Evolutionary conservation across 108 stramenopile species (phyloP), one percentile per base, ranked within the genome.

Genomic region (Pseudonitzschia pungens): DNA sequence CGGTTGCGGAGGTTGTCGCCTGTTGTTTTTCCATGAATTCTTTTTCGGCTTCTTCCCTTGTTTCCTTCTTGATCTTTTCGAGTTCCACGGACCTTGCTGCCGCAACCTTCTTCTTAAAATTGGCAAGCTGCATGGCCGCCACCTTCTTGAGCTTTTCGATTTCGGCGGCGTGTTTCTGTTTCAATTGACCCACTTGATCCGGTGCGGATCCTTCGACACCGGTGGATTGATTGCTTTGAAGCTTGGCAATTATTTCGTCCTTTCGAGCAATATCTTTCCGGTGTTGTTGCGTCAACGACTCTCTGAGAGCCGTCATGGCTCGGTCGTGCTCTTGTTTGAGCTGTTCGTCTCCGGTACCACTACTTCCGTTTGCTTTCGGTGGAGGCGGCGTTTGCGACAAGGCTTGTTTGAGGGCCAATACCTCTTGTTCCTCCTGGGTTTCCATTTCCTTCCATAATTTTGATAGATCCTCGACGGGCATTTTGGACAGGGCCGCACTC

Each of bases 51-150:
- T 81, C 77, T 22, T 45, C 78, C 15, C 79, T 69, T 21, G 80
- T 74, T 55, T 77, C 86, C 55, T 76, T 81, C 36, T 74, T 76
- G 45, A 80, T 59, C 32, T 84, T 79, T 50, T 84, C 83, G 26
- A 84, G 59, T 59, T 87, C 86, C 9, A 76, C 71, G 44, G 73
- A 51, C 28, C 83, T 75, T 28, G 86, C 86, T 27, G 77, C 68
- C 1, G 80, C 80, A 31, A 87, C 77, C 70, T 87, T 87, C 68
- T 83, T 81, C 43, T 87, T 87, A 59, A 87, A 83, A 29, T 59
- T 72, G 55, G 65, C 67, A 4, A 87, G 54, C 54, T 87, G 86
- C 57, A 52, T 21, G 24, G 80, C 71, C 15, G 86, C 86, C 26
- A 77, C 76, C 50, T 70, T 65, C 52, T 87, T 87, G 24, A 84